phyloP scores from a whole-genome alignment of 139 green algal genomes.

The Chlorella sp. region DNA sequence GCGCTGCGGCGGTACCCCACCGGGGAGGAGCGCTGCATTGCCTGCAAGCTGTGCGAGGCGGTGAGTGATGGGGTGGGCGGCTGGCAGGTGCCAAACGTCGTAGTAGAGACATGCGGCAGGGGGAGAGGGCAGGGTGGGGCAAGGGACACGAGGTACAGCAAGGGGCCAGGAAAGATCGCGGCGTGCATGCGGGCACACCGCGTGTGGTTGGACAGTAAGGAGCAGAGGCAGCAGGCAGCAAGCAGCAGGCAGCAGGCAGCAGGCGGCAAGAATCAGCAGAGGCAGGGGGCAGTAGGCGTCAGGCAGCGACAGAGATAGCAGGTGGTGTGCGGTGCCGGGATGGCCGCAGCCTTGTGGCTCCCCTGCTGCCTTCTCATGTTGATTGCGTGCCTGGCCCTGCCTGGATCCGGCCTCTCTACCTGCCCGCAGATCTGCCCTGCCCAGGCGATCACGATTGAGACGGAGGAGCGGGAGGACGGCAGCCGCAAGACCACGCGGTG shows the following conservation, averaged over 20 bases:
- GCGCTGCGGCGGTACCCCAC: slow-evolving; percentile 95
- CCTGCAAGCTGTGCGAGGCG: slow-evolving; percentile 99
- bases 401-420: not conserved
- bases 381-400: not conserved
- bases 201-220: no score
- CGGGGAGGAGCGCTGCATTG: slow-evolving; percentile 99
- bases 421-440: slow-evolving; percentile 65
- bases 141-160: not conserved
- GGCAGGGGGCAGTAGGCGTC: no score
- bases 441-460: slow-evolving; percentile 98
- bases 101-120: no score
- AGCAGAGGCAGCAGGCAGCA: no score
- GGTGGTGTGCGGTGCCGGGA: not conserved
- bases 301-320: not conserved
- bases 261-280: no score
- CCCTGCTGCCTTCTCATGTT: not conserved
- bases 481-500: slow-evolving; percentile 68
- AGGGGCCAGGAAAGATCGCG: no score
- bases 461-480: slow-evolving; percentile 98
- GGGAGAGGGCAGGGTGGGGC: not conserved
- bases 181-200: no score
- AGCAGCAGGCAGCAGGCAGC: no score
- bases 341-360: not conserved
- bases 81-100: not conserved
- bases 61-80: slow-evolving; percentile 24